Percentiles rank a stretch among this genome's conserved stretches.
These are phyloP conservation scores for Penicillium sp. DNA, from an alignment of 2,329 filamentous ascomycete genomes.

Conservation along the genomic window DNA sequence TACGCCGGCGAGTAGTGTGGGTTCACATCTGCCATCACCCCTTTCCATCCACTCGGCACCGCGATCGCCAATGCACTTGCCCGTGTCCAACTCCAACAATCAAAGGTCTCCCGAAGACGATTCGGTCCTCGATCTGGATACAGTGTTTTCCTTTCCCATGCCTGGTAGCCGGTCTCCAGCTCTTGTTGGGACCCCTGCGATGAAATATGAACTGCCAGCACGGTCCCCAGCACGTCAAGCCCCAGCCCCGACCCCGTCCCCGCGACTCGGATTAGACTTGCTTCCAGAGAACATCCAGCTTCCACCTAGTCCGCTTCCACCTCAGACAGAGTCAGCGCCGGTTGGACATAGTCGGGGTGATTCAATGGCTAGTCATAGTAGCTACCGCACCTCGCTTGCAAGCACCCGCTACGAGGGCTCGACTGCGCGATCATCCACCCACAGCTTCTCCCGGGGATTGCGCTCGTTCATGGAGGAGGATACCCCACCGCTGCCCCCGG, in stretches of 20 bases:
- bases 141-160: slow-evolving; percentile 60
- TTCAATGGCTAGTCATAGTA: slow-evolving; percentile 46
- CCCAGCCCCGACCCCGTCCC: slow-evolving; percentile 28
- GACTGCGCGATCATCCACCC: slow-evolving; percentile 43
- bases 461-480: slow-evolving; percentile 42
- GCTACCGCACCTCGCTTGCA: slow-evolving; percentile 49
- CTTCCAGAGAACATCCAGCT: slow-evolving; percentile 31
- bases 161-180: slow-evolving; percentile 41
- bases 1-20: slow-evolving; percentile 68
- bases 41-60: slow-evolving; percentile 59
- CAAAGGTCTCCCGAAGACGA: slow-evolving; percentile 48
- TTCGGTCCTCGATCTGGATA: slow-evolving; percentile 58
- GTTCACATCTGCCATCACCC: slow-evolving; percentile 69
- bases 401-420: slow-evolving; percentile 48
- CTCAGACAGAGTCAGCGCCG: slow-evolving; percentile 22
- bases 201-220: slow-evolving; percentile 24
- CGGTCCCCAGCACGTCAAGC: slow-evolving; percentile 28
- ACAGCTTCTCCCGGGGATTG: slow-evolving; percentile 39
- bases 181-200: slow-evolving; percentile 30
- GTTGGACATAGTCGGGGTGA: slow-evolving; percentile 26
- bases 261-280: slow-evolving; percentile 20
- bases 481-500: slow-evolving; percentile 41
- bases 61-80: slow-evolving; percentile 47
- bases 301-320: slow-evolving; percentile 31
- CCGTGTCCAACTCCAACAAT: slow-evolving; percentile 47